Base-by-base conservation (phyloP, 1,139 yeast species). In the Blastobotrys buckinghamii region DNA sequence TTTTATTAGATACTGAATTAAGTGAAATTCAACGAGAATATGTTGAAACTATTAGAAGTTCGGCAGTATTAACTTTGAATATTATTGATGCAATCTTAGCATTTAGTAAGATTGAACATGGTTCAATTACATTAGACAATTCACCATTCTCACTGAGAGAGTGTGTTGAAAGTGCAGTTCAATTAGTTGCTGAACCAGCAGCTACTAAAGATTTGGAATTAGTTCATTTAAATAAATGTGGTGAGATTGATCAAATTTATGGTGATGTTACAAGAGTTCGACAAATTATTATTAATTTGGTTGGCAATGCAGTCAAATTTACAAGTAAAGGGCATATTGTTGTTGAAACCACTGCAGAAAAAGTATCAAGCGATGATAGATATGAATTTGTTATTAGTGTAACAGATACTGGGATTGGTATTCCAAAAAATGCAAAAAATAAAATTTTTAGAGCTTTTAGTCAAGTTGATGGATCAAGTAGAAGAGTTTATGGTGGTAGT, bases 381-480 rank as follows among this genome's bases (percentile, higher is more conserved):
- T 73, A 69, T 50, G 78, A 76, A 52, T 66, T 77, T 50, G 58
- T 61, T 3, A 62, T 78, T 7, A 60, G 68, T 2, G 79, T 78
- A 13, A 66, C 69, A 41, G 84, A 79, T 56, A 76, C 83, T 0
- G 84, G 84, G n/a, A 78, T 79, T 52, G 84, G 84, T 6, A 79
- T 79, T 42, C 80, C 82, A 2, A 67, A 69, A 44, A 72, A 69
- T 24, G 71, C 78, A 2, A 67, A 70, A 34, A 65, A 67, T 39
- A 77, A 75, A 61, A 75, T 79, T 1, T 79, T 79, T 62, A 76
- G 79, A 6, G 81, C 81, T 1, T 79, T 79, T 56, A 75, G 79
- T 35, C 84, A 79, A 61, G 82, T 77, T 17, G 84, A 79, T 59
- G 81, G 81, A 0, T 77, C 82, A 1, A 72, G 81, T 1, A 69